Conservation (phyloP, 2,329 filamentous ascomycete genomes). For the Oidium heveae region DNA sequence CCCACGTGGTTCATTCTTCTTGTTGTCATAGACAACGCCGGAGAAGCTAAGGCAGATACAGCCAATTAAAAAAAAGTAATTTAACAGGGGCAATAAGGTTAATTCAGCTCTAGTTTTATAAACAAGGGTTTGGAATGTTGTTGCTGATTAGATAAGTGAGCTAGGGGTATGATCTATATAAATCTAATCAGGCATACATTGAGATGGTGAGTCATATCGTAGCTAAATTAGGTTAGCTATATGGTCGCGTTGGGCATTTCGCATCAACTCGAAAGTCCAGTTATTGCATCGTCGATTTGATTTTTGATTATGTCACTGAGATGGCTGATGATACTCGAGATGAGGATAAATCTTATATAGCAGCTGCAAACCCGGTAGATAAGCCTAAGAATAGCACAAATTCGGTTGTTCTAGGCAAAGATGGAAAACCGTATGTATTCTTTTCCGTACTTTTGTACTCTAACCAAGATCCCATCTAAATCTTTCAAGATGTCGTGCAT, state of each 20-base stretch:
- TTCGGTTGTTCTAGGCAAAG: constrained; percentile 49
- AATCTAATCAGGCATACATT: no score
- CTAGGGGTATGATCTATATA: no score
- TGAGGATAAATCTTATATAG: no score
- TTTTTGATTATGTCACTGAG: constrained; percentile 22
- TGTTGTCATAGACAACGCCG: no score
- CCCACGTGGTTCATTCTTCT: no score
- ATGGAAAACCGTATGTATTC: constrained; percentile 55
- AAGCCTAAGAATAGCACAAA: constrained; percentile 30
- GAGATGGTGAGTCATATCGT: constrained; percentile 30
- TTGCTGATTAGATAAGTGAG: no score
- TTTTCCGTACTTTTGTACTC: not conserved
- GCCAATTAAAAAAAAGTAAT: no score
- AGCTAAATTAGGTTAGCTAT: no score
- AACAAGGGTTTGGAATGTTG: no score
- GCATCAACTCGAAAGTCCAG: constrained; percentile 32
- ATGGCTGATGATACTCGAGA: constrained; percentile 13
- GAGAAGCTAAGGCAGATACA: no score
- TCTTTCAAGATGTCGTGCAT: constrained; percentile 40
- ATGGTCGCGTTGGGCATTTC: constrained; percentile 49
- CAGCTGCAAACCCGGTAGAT: constrained; percentile 4
- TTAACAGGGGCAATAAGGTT: no score
- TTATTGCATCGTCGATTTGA: constrained; percentile 22
- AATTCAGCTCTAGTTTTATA: no score
- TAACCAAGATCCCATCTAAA: constrained; percentile 1